Conservation (phyloP, 1,139 yeast species). For the Saccharomyces pastorianus region DNA sequence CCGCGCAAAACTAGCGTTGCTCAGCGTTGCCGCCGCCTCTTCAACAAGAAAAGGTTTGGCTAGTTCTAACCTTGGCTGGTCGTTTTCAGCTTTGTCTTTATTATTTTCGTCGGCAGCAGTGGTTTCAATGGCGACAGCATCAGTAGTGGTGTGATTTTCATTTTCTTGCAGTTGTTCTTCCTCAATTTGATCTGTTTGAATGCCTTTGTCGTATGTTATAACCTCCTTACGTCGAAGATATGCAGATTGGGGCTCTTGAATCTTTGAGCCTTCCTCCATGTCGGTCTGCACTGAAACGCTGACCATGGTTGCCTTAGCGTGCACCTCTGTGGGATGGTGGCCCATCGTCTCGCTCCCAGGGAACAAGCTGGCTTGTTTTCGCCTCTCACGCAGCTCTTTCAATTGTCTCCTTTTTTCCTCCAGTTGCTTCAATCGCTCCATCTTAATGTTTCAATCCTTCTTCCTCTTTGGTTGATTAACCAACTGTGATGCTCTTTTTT, state of each 20-base stretch:
- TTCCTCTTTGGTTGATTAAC: background rate
- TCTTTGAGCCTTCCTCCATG: background rate
- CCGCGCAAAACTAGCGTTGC: background rate
- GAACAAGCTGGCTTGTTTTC: slow-evolving; percentile 8
- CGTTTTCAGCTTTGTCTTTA: background rate
- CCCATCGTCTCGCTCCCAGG: background rate
- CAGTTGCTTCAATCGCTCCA: slow-evolving; percentile 19
- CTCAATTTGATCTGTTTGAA: slow-evolving; percentile 14
- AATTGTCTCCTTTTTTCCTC: slow-evolving; percentile 19
- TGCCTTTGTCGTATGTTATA: slow-evolving; percentile 19
- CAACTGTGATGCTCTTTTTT: background rate
- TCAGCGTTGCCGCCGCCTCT: background rate
- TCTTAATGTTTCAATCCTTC: background rate
- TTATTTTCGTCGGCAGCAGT: slow-evolving; percentile 4
- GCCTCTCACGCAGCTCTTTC: slow-evolving; percentile 17
- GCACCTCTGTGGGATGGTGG: background rate
- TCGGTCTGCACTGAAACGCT: slow-evolving; percentile 19
- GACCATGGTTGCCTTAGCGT: slow-evolving; percentile 3
- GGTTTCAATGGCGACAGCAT: background rate
- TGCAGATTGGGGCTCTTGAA: background rate
- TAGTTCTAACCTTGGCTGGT: background rate
- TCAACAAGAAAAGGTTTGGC: background rate
- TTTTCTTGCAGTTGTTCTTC: slow-evolving; percentile 1
- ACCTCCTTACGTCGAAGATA: background rate
- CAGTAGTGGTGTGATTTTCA: slow-evolving; percentile 1